A percentile compares a stretch with the other conserved stretches of the same genome.
These are phyloP conservation scores for Termitomyces sp. DNA, from an alignment of 768 basidiomycete species.

Conservation along the genomic window DNA sequence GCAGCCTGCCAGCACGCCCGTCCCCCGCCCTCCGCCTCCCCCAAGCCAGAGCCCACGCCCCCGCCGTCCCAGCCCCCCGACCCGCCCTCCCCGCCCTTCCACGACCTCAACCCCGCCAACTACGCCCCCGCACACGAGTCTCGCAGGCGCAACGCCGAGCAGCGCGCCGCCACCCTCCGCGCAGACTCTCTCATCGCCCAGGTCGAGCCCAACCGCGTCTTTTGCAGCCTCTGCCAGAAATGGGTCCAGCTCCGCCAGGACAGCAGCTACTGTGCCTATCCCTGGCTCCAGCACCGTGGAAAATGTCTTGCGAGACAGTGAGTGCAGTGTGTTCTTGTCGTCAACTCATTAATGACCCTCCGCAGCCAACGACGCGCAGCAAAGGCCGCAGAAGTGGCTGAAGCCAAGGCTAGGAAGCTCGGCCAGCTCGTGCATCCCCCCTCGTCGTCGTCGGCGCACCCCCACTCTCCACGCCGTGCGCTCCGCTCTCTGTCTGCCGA, in stretches of 20 bases:
- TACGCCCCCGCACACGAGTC: constrained; percentile 62
- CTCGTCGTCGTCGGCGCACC: not conserved
- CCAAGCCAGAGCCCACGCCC: not conserved
- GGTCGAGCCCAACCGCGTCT: constrained; percentile 74
- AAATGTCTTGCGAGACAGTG: constrained; percentile 56
- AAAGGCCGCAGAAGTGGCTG: constrained; percentile 51
- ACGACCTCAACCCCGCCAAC: constrained; percentile 55
- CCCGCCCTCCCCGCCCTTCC: constrained; percentile 31
- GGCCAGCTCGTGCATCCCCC: not conserved
- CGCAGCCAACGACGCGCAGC: constrained; percentile 53
- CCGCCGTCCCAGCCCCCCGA: not conserved
- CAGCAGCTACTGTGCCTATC: constrained; percentile 72
- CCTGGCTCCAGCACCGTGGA: not conserved
- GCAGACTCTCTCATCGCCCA: constrained; percentile 62
- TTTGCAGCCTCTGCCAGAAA: constrained; percentile 72
- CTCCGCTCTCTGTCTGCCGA: not conserved
- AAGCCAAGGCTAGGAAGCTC: constrained; percentile 34
- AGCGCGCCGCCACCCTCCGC: constrained; percentile 68
- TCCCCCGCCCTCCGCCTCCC: not conserved
- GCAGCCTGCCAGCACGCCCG: constrained; percentile 44
- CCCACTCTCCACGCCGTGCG: not conserved
- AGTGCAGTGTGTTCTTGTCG: constrained; percentile 25
- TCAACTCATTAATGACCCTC: constrained; percentile 7
- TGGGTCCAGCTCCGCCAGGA: constrained; percentile 85
- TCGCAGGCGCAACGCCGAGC: constrained; percentile 73